Base-by-base conservation (phyloP, 2,329 filamentous ascomycete genomes). In the Aspergillus viridinutans region DNA sequence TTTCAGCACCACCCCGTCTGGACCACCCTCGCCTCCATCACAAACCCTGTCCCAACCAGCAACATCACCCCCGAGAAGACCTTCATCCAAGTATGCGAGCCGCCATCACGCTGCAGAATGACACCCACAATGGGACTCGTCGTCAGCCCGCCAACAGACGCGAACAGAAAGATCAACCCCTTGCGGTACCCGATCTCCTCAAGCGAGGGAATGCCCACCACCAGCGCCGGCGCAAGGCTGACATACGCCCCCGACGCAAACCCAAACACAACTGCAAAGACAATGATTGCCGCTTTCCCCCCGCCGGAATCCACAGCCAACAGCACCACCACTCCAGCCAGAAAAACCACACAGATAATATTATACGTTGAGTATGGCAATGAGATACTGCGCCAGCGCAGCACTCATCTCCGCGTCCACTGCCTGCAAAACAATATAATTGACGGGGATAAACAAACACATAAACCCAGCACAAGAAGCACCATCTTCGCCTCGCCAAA, bases 111-210 rank as follows among this genome's bases (percentile, higher is more conserved):
- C 8, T 67, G 67, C 7, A 87, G 74, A 25, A 89, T 77, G 4
- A 82, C 83, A 8, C 87, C 87, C 1, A 80, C 86, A 64, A 90
- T 87, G 0, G 88, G 88, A 49, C 80, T 84, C 0, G 86, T 85
- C 0, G 83, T 83, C 54, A 91, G 72, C 0, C 83, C 85, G 5
- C 84, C 86, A n/a, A 90, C 71, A 1, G 83, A 79, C 55, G 85
- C 76, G 49, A 85, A 67, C 17, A 83, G 79, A 64, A 87, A 87
- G 6, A 83, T 76, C 0, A 82, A 78, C 0, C 89, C 89, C 2
- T 80, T 84, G 4, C 88, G 77, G 1, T 85, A 81, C 8, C 88
- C 89, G 40, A 90, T 85, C 67, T 89, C 80, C 21, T 81, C 77
- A 25, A 89, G 81, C 21, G 87, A 84, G 1, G 82, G 85, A 59